Percentiles rank a stretch among this genome's conserved stretches.
phyloP scores from a whole-genome alignment of 2,329 filamentous ascomycete genomes.

The Colletotrichum lindemuthianum region DNA sequence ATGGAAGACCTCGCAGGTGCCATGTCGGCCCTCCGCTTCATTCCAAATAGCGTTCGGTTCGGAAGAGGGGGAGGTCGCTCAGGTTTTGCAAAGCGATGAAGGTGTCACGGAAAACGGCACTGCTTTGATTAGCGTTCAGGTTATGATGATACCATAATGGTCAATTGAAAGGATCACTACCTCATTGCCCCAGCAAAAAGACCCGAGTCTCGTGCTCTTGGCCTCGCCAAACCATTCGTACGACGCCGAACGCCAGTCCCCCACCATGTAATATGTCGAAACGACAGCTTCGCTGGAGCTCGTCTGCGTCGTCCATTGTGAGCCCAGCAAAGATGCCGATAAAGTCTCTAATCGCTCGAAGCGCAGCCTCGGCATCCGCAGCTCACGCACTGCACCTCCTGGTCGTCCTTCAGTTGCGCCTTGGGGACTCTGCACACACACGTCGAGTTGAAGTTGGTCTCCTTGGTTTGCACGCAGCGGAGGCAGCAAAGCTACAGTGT shows the following conservation, averaged over 20 bases:
- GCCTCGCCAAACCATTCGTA: constrained; percentile 1
- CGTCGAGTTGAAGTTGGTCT: constrained; percentile 98
- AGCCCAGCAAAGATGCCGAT: background rate
- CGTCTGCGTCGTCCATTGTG: too few relatives aligned
- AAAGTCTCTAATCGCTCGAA: constrained; percentile 76
- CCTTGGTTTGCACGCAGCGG: constrained; percentile 98
- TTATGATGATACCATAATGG: constrained; percentile 44
- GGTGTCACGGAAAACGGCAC: constrained; percentile 32
- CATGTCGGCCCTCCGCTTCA: constrained; percentile 78
- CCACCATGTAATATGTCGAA: constrained; percentile 10
- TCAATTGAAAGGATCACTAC: constrained; percentile 49
- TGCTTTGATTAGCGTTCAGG: constrained; percentile 36
- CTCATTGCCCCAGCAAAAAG: constrained; percentile 42
- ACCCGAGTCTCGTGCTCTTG: constrained; percentile 18
- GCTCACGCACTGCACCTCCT: constrained; percentile 91
- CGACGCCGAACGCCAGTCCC: constrained; percentile 32
- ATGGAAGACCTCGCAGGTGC: constrained; percentile 73
- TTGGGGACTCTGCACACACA: constrained; percentile 96
- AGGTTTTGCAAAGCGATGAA: constrained; percentile 62
- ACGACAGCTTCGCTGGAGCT: background rate
- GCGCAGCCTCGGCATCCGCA: constrained; percentile 94
- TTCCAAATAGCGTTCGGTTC: constrained; percentile 74
- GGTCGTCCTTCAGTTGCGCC: constrained; percentile 87
- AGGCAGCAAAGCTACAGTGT: constrained; percentile 82
- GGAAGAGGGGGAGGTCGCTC: constrained; percentile 64